Evolutionary conservation across 1,284 basidiomycete genomes (phyloP).

Genomic region (Marasmius tenuissimus): DNA sequence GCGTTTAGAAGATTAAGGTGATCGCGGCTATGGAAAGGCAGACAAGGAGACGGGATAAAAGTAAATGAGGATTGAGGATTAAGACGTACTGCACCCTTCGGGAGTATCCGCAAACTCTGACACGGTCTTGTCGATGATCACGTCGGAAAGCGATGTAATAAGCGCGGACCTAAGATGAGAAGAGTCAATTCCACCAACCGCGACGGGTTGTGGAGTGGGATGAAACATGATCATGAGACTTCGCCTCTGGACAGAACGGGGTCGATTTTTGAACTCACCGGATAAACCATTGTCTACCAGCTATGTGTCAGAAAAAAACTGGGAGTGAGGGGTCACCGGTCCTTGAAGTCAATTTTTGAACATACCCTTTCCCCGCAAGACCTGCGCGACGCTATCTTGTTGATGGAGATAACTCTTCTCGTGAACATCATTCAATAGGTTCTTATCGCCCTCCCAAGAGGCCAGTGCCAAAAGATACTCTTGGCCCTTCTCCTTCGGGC

Average conservation of each 20-base stretch:
- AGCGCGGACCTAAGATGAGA: constrained; percentile 48
- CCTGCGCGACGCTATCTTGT: constrained; percentile 88
- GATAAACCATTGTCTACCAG: constrained; percentile 87
- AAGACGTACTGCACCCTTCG: constrained; percentile 79
- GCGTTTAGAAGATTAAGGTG: too few relatives aligned
- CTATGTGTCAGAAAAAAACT: constrained; percentile 28
- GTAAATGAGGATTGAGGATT: not conserved
- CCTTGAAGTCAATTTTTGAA: not conserved
- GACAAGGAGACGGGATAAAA: constrained; percentile 7
- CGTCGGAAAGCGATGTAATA: constrained; percentile 80
- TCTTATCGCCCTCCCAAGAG: constrained; percentile 82
- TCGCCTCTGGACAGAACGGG: not conserved
- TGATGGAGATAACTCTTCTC: constrained; percentile 87
- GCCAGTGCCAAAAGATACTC: constrained; percentile 80
- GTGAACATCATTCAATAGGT: constrained; percentile 84
- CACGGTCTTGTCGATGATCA: constrained; percentile 83
- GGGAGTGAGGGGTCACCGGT: not conserved
- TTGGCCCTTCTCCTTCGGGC: constrained; percentile 71
- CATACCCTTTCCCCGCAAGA: constrained; percentile 77
- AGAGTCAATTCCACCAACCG: too few relatives aligned
- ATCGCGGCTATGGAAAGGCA: not conserved
- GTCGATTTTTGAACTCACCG: constrained; percentile 34
- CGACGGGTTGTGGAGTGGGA: too few relatives aligned
- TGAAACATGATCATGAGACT: too few relatives aligned
- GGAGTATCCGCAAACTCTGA: constrained; percentile 78